Evolutionary conservation across 352 stramenopile genomes (phyloP).

Genomic region (Globisporangium radiosum): DNA sequence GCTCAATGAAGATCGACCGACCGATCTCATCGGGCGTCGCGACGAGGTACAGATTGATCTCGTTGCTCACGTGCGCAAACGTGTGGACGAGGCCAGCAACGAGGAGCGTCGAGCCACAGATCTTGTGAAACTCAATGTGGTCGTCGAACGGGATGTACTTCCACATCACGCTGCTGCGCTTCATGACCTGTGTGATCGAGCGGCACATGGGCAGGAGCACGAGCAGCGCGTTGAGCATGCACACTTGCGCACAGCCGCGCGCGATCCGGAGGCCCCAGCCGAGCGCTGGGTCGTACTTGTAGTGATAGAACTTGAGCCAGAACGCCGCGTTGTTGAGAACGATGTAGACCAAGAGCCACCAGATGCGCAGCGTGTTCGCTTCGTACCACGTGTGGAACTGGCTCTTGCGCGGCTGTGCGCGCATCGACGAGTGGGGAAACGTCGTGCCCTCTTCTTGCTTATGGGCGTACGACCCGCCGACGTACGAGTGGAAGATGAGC

Average conservation of each 20-base stretch:
- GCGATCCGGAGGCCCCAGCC: conserved; percentile 69
- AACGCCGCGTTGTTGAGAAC: conserved; percentile 66
- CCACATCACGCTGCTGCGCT: conserved; percentile 54
- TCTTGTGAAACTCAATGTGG: conserved; percentile 77
- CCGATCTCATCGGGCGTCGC: conserved; percentile 55
- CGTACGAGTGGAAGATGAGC: conserved; percentile 62
- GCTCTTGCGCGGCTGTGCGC: conserved; percentile 32
- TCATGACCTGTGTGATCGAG: conserved; percentile 69
- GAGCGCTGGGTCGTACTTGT: conserved; percentile 70
- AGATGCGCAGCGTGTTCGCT: conserved; percentile 65
- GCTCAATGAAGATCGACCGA: conserved; percentile 50
- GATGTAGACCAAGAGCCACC: conserved; percentile 72
- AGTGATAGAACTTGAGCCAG: conserved; percentile 63
- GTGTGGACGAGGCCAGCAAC: conserved; percentile 58
- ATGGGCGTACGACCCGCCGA: conserved; percentile 50
- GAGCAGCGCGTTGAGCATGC: conserved; percentile 72
- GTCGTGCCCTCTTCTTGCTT: conserved; percentile 13
- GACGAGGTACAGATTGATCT: conserved; percentile 62
- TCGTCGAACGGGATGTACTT: conserved; percentile 77
- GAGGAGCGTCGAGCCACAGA: conserved; percentile 55
- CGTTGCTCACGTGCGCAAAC: conserved; percentile 56
- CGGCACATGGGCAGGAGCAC: conserved; percentile 77
- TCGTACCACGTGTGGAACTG: conserved; percentile 67
- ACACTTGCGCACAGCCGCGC: conserved; percentile 62
- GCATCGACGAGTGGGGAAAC: conserved; percentile 12